Percentiles rank a stretch among this genome's conserved stretches.
Evolutionary conservation across 768 basidiomycete genomes (phyloP).

Genomic region (Panus rudis): DNA sequence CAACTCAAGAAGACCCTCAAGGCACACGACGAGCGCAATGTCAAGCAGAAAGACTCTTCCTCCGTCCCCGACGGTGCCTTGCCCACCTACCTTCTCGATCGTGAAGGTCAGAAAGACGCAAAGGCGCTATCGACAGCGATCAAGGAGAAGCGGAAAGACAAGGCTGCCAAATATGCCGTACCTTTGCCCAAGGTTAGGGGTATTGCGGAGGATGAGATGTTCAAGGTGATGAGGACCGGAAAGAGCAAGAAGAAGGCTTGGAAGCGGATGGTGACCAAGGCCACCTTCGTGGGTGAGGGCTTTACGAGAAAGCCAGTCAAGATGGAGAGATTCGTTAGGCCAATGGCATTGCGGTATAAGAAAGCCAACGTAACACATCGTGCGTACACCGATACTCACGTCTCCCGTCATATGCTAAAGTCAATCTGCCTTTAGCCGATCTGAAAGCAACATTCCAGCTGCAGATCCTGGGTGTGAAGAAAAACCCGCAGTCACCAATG

Average conservation of each 20-base stretch:
- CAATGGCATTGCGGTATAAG: constrained; percentile 96
- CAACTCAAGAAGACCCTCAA: constrained; percentile 99
- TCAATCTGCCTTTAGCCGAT: constrained; percentile 52
- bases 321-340: constrained; percentile 96
- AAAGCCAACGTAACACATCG: constrained; percentile 99
- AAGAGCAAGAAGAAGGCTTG: constrained; percentile 94
- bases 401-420: background rate
- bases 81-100: constrained; percentile 92
- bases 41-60: constrained; percentile 87
- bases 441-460: constrained; percentile 98
- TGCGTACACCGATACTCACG: constrained; percentile 34
- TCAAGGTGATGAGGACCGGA: constrained; percentile 97
- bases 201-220: constrained; percentile 99
- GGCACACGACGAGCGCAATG: constrained; percentile 96
- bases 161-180: constrained; percentile 96
- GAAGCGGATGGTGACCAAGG: constrained; percentile 99
- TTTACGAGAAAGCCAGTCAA: constrained; percentile 99
- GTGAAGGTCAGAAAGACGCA: constrained; percentile 97
- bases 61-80: constrained; percentile 84
- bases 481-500: constrained; percentile 99
- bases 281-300: constrained; percentile 96
- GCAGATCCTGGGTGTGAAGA: constrained; percentile 96
- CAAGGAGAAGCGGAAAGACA: constrained; percentile 98
- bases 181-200: constrained; percentile 95
- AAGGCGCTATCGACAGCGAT: constrained; percentile 93